These are phyloP conservation scores for Glutinoglossum americanum DNA, from an alignment of 495 filamentous ascomycete genomes.

Conservation along the genomic window DNA sequence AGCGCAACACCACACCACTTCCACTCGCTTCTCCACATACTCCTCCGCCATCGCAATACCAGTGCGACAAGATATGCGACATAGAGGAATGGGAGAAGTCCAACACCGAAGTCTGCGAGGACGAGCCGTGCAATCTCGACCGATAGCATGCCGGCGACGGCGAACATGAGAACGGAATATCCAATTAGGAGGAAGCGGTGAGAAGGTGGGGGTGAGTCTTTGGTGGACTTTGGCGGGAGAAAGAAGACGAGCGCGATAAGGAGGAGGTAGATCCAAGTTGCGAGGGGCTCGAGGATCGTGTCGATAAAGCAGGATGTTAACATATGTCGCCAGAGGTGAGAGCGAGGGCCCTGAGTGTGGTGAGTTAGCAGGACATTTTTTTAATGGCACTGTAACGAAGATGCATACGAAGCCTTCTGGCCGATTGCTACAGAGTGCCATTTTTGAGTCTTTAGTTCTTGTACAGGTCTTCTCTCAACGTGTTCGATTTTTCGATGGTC, in stretches of 20 bases:
- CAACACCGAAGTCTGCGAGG: slow-evolving; percentile 14
- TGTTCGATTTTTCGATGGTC: too few species aligned
- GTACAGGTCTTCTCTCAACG: too few species aligned
- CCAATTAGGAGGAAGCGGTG: slow-evolving; percentile 14
- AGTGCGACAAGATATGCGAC: slow-evolving; percentile 12
- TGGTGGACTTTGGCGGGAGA: neutral
- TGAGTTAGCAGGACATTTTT: neutral
- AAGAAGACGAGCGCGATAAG: slow-evolving; percentile 9
- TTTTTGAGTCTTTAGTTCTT: neutral
- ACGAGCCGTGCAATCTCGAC: slow-evolving; percentile 17
- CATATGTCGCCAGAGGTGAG: slow-evolving; percentile 15
- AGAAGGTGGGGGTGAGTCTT: neutral
- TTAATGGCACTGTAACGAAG: neutral
- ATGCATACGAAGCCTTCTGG: slow-evolving; percentile 17
- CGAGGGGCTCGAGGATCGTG: slow-evolving; percentile 17
- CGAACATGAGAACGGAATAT: slow-evolving; percentile 13
- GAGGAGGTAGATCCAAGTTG: slow-evolving; percentile 15
- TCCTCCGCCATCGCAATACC: slow-evolving; percentile 8
- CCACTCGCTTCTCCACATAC: slow-evolving; percentile 7
- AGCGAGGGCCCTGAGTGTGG: slow-evolving; percentile 13
- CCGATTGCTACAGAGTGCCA: slow-evolving; percentile 15
- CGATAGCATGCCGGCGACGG: neutral
- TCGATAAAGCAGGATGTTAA: slow-evolving; percentile 20
- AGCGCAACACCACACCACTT: slow-evolving; percentile 12
- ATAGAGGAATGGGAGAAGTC: slow-evolving; percentile 15